Conservation (phyloP, 1,284 basidiomycete species). For the Austroboletus niveus region DNA sequence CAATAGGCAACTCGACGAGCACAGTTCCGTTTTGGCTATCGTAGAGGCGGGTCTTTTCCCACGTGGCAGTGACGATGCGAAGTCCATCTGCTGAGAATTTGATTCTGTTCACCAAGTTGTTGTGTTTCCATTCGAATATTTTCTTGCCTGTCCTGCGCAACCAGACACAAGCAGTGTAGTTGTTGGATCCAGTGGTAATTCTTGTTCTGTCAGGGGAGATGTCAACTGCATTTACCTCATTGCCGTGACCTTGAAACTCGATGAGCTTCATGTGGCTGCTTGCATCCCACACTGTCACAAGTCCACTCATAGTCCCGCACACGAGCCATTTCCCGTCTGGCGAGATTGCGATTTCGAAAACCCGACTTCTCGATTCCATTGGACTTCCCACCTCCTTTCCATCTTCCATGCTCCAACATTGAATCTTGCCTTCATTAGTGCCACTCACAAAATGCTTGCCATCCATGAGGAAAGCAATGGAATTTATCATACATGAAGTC, state of each 20-base stretch:
- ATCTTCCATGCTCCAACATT: not conserved
- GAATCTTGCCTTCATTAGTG: not conserved
- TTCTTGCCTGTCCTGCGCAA: not conserved
- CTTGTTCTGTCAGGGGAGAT: too few relatives aligned
- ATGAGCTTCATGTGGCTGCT: not conserved
- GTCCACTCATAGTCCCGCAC: not conserved
- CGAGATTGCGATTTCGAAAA: not conserved
- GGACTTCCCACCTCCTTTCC: not conserved
- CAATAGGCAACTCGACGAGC: not conserved
- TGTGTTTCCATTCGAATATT: not conserved
- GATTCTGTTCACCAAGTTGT: not conserved
- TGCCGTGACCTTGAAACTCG: not conserved
- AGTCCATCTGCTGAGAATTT: not conserved
- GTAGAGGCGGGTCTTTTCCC: not conserved
- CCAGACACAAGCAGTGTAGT: not conserved
- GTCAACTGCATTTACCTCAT: not conserved
- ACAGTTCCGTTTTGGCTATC: not conserved
- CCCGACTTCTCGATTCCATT: not conserved
- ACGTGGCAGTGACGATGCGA: not conserved
- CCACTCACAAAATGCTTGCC: not conserved
- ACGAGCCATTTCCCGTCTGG: not conserved
- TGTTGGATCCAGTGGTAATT: too few relatives aligned
- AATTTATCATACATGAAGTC: not conserved
- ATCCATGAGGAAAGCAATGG: not conserved
- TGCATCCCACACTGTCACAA: not conserved